These are phyloP conservation scores for Chlamydomonas sp. DNA, from an alignment of 139 green algal species.

Conservation along the genomic window DNA sequence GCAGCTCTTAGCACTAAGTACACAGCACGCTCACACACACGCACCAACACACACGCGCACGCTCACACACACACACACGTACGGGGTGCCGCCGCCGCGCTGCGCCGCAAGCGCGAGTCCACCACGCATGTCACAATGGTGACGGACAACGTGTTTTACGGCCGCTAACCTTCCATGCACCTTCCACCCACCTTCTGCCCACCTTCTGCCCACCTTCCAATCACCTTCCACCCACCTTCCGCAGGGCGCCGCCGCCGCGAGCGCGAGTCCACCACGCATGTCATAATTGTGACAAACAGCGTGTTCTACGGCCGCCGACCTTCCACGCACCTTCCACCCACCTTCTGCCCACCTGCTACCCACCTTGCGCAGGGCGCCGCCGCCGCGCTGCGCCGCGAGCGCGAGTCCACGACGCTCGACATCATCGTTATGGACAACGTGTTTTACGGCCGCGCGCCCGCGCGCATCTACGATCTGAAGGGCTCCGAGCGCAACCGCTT, in stretches of 20 bases:
- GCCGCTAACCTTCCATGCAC: too few relatives aligned
- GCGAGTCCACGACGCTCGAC: too few relatives aligned
- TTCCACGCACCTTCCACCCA: too few relatives aligned
- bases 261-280: too few relatives aligned
- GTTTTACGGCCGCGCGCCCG: conserved; percentile 70
- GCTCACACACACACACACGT: not conserved
- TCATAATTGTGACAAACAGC: conserved; percentile 94
- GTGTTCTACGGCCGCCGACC: conserved; percentile 85
- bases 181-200: too few relatives aligned
- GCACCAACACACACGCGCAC: not conserved
- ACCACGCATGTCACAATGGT: conserved; percentile 69
- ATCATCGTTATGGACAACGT: conserved; percentile 93
- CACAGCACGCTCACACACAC: not conserved
- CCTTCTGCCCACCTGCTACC: too few relatives aligned
- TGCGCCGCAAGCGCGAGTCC: not conserved
- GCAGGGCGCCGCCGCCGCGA: too few relatives aligned
- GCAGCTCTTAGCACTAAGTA: too few relatives aligned
- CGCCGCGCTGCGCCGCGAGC: too few relatives aligned
- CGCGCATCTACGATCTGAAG: conserved; percentile 93
- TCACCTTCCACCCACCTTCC: too few relatives aligned
- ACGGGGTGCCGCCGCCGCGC: not conserved
- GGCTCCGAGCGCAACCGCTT: conserved; percentile 62
- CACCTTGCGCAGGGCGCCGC: too few relatives aligned
- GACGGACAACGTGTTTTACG: conserved; percentile 95
- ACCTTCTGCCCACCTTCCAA: too few relatives aligned